Base-by-base conservation (phyloP, 441 rosid genomes). In the Adansonia rubrostipa region DNA sequence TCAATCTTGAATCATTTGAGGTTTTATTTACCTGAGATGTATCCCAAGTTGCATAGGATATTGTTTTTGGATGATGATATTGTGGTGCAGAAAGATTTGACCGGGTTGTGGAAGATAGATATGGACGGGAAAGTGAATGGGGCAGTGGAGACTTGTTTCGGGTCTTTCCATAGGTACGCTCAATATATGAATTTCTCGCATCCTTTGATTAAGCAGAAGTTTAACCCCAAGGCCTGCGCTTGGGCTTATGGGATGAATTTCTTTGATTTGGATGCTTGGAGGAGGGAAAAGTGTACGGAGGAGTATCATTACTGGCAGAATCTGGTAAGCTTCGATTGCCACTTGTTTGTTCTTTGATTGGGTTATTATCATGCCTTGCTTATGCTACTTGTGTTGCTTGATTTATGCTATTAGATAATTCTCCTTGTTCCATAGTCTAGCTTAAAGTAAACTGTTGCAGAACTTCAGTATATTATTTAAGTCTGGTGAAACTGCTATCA, bases 221-320 rank as follows among this genome's bases (percentile, higher is more conserved):
- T 96, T 83, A 88, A 93, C 65, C 99, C 99, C 1, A 96, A 96
- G 88, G 95, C 99, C 0, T 96, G 99, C 17, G 98, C 98, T 0
- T 95, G 99, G 98, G 99, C 96, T 3, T 93, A 93, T 85, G 99
- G 98, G 75, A 95, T 95, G 99, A 95, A 95, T 84, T 95, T 95
- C 91, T 95, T 95, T 50, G 99, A 95, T 84, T 87, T 93, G 84
- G 98, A 93, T 89, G 98, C 98, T 81, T 95, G 99, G 99, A 91
- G 99, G 71, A 90, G 89, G 85, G 97, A 96, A 85, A 96, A 96
- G 80, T 92, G 99, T 90, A 96, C 99, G n/a, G 99, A 96, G 84
- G 92, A 96, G 76, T 96, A 93, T 81, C 98, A 96, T 76, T 96
- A 93, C 83, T 96, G 98, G 99, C 98, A 96, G 88, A 90, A 90